Evolutionary conservation across 78 protist genomes (phyloP), one percentile per base, ranked within the genome.

Genomic region (Dictyostelium citrinum): DNA sequence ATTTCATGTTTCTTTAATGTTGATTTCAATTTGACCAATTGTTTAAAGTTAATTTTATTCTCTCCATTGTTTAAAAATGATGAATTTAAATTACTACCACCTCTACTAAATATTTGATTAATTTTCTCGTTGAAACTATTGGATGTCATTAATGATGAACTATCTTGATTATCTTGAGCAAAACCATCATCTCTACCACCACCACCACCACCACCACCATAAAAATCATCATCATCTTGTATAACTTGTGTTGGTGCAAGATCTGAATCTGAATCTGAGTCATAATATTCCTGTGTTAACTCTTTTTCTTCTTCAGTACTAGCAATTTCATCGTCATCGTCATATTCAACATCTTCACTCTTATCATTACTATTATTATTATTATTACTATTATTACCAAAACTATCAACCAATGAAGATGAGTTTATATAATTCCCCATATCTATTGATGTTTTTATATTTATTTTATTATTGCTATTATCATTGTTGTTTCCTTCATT

Each of bases 1-100:
- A 88, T 88, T 39, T 76, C 84, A 78, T 78, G 64, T 7, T 49
- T 82, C 55, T 35, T 88, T 2, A 88, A n/a, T 14, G 93, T 78
- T 14, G 85, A 78, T 43, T 88, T 88, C 37, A 88, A 67, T 61
- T 37, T n/a, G 0, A 88, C 85, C 33, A 88, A 46, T n/a, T 88
- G 79, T 46, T 67, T 76, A 67, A 79, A 88, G 39, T 88, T 46
- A 2, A n/a, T 55, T 80, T 58, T 24, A 46, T 78, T 78, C 22
- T 75, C 41, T 20, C 41, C 41, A 33, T 75, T 24, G 6, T 35
- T 71, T 35, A 71, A 17, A 31, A 71, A 64, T 70, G 77, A 70
- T 70, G 33, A 64, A 64, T 64, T 64, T 64, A 29, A 64, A 27
- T 27, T n/a, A 27, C 39, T 27, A 27, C 39, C 31, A 27, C 37